Base-by-base conservation (phyloP, 2,329 filamentous ascomycete species). In the Colletotrichum caudatum region DNA sequence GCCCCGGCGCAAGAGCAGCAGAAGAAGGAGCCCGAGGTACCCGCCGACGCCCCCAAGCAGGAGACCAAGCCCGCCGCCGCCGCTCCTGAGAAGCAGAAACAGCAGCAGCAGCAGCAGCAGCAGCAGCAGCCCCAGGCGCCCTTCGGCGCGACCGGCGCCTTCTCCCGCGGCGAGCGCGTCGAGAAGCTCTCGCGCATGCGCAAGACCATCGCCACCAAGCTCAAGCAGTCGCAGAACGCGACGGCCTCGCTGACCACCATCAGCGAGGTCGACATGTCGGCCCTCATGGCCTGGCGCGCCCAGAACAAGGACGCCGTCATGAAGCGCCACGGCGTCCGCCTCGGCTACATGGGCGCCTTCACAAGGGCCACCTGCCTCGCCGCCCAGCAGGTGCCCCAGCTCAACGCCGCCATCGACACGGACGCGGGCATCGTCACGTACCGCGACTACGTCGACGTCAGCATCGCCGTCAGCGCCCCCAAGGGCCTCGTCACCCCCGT, bases 311-410 rank as follows among this genome's bases (percentile, higher is more conserved):
- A 80, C 26, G 76, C 78, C 29, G 78, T 80, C 12, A 73, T 74
- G 0, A 76, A 80, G 51, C 70, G 74, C 66, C 74, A 78, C 64
- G 78, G 78, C 37, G 78, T 80, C 26, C 73, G 76, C 0, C 88
- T 93, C 57, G 92, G 91, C 16, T 90, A 93, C 81, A 93, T 93
- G 82, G 92, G 93, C 81, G 91, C 93, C 82, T 86, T 93, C 75
- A 88, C 93, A 82, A 93, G 93, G 83, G 91, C 91, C 69, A 87
- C 90, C 69, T 90, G 89, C 54, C 83, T 88, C 51, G 92, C 91
- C 64, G 89, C 91, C 64, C 85, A 86, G 78, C 91, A 91, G 83
- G 90, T 93, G 54, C 92, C 91, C 37, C 87, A 90, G 73, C 90
- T 91, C 79, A 93, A 93, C 83, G 91, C 90, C 58, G 89, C 87